phyloP scores from a whole-genome alignment of 176 grass and related monocot genomes.

The Zea mays region Zm-B73-REFERENCE-NAM-5.0 NC_050100.1:61669001-61669500 shows the following conservation, averaged over 20 bases:
- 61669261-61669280: not conserved
- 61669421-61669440: not conserved
- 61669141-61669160: constrained; percentile 75
- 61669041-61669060: constrained; percentile 75
- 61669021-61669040: constrained; percentile 73
- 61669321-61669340: not conserved
- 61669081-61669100: constrained; percentile 64
- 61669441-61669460: not conserved
- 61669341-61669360: not conserved
- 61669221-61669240: not conserved
- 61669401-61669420: not conserved
- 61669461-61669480: not conserved
- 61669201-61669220: not conserved
- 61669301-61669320: not conserved
- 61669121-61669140: constrained; percentile 79
- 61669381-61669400: constrained; percentile 4
- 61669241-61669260: not conserved
- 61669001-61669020: constrained; percentile 5
- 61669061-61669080: constrained; percentile 68
- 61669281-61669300: not conserved
- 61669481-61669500: not conserved
- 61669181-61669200: not conserved
- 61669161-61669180: constrained; percentile 44
- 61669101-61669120: constrained; percentile 70
- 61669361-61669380: not conserved